Evolutionary conservation across 495 filamentous ascomycete genomes (phyloP), one percentile per base, ranked within the genome.

Genomic region (Hyaloscypha hepaticicola): DNA sequence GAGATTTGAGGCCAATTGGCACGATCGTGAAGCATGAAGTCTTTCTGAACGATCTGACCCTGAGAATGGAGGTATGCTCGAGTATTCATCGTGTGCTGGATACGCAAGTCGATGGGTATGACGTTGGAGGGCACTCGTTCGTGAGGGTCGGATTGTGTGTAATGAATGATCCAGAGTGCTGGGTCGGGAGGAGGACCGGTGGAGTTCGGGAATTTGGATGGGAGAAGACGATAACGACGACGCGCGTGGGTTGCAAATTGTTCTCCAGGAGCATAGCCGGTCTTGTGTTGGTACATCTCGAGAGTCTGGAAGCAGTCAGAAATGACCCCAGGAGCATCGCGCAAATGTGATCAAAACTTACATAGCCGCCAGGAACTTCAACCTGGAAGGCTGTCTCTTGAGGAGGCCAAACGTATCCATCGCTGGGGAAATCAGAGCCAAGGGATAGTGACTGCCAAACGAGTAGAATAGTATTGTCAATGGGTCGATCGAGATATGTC

Each of bases 91-190:
- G 83, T 81, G 28, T 73, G 71, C 55, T 90, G 87, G 9, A 86
- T 78, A 34, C 83, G 83, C 6, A 83, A 82, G 31, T 79, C 74
- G 14, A 86, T 69, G 1, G 82, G 87, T 22, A 96, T 85, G 27
- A 83, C 78, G 24, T 81, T 82, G 27, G 82, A 79, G 1, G 90
- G 89, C 41, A 92, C 78, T 60, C 90, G 87, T 63, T 96, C 85
- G 31, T 81, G 76, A 33, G 82, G 87, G 12, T 96, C 90, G 26
- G 88, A 80, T 55, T 85, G 84, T 28, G 86, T 83, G 72, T 97
- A 99, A 76, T 99, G 95, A n/a, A 96, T 85, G 61, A 99, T 89
- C 92, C 92, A 97, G 33, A 97, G 79, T 21, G 87, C 88, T 6
- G 90, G 88, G 74, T 97, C 92, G 50, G 89, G 82, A 25, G 82